Evolutionary conservation across 371 early-diverging fungal genomes (phyloP).

Genomic region (Coemansia sp.): DNA sequence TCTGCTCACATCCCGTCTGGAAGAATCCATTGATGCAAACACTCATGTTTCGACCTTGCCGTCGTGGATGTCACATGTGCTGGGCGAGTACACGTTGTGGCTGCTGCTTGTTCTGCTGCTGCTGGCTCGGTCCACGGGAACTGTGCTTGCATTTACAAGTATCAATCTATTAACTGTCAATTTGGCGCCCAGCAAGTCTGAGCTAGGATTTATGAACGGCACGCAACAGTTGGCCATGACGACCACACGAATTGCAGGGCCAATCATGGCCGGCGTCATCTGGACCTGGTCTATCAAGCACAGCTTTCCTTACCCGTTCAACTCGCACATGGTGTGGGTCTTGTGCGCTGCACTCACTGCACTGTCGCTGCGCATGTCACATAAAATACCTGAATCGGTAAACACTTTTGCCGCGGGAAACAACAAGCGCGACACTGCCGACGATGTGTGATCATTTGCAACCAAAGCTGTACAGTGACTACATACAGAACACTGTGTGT

Average conservation of each 20-base stretch:
- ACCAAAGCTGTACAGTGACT: background rate
- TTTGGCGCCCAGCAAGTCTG: conserved; percentile 35
- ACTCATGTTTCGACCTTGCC: background rate
- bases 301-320: conserved; percentile 40
- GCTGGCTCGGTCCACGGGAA: conserved; percentile 20
- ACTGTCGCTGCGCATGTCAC: conserved; percentile 11
- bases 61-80: background rate
- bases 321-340: conserved; percentile 48
- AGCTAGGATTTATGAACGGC: conserved; percentile 51
- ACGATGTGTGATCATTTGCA: background rate
- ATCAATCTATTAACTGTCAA: conserved; percentile 45
- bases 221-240: conserved; percentile 45
- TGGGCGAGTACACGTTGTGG: conserved; percentile 16
- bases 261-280: conserved; percentile 34
- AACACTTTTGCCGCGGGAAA: conserved; percentile 38
- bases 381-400: conserved; percentile 24
- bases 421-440: background rate
- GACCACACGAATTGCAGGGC: conserved; percentile 32
- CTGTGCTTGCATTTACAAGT: conserved; percentile 39
- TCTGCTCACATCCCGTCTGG: conserved; percentile 10
- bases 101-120: conserved; percentile 20
- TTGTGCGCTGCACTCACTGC: conserved; percentile 15
- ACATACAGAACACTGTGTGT: no score
- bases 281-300: conserved; percentile 51
- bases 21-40: conserved; percentile 2